Evolutionary conservation across 257 asterid genomes (phyloP), one percentile per base, ranked within the genome.

Genomic region (Ligustrum vulgare): DNA sequence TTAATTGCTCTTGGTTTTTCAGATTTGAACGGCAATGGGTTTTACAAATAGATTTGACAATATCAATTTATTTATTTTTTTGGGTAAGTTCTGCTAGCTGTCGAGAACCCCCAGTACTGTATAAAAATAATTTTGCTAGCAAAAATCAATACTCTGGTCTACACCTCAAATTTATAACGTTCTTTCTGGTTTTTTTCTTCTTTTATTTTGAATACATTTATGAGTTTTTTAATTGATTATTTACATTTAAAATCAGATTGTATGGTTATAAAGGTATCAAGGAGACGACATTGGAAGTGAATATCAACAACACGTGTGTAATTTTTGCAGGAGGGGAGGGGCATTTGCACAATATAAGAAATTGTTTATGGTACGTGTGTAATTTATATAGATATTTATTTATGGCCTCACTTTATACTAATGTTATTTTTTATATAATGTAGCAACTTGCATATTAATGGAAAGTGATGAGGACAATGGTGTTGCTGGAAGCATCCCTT

Each of bases 41-140:
- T n/a, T n/a, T n/a, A n/a, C n/a, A n/a, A n/a, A n/a, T n/a, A n/a
- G n/a, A n/a, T n/a, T n/a, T n/a, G n/a, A n/a, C n/a, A n/a, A n/a
- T n/a, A n/a, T n/a, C n/a, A n/a, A n/a, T n/a, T n/a, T n/a, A n/a
- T n/a, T n/a, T n/a, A n/a, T n/a, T n/a, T n/a, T n/a, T n/a, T 6
- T 54, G 75, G 54, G 54, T 72, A 54, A 72, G 67, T 22, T 34
- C 68, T 3, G 67, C 36, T 32, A 54, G 35, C 68, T 54, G 11
- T 72, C 68, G 75, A 72, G 47, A 68, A 32, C n/a, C 51, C 32
- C 75, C 75, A 12, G 49, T 71, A 20, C 32, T 25, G 9, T 51
- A 33, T 33, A 49, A 51, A 34, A 43, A 25, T 23, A 25, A 9
- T 3, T 71, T 54, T 51, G 68, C 32, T 15, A 13, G 20, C 28